phyloP scores from a whole-genome alignment of 1,284 basidiomycete genomes.

The Trametes pubescens region DNA sequence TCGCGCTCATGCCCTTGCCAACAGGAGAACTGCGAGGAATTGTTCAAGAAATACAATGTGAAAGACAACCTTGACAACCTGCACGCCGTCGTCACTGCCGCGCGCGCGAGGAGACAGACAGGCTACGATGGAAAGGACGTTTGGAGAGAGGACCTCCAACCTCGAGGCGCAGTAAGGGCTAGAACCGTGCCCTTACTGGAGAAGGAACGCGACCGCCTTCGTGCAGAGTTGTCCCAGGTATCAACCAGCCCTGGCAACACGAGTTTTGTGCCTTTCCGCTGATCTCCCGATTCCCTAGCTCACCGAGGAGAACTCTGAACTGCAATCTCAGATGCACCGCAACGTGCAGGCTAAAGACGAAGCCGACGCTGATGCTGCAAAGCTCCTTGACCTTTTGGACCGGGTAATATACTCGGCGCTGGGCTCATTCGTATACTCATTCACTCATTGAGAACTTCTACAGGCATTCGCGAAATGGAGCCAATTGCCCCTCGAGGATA shows the following conservation, averaged over 20 bases:
- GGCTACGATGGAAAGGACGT: constrained; percentile 56
- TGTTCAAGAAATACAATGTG: constrained; percentile 70
- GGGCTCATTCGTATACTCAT: neutral
- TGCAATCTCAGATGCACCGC: constrained; percentile 58
- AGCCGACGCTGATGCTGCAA: constrained; percentile 54
- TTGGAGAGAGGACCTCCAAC: constrained; percentile 69
- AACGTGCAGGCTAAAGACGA: constrained; percentile 55
- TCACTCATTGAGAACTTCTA: constrained; percentile 2
- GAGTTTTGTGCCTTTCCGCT: constrained; percentile 16
- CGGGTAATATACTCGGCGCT: constrained; percentile 46
- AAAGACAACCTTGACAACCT: constrained; percentile 73
- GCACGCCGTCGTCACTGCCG: constrained; percentile 73
- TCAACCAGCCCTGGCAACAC: constrained; percentile 17
- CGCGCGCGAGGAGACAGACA: constrained; percentile 66
- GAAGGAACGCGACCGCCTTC: constrained; percentile 59
- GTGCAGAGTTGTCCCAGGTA: constrained; percentile 59
- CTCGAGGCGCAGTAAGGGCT: constrained; percentile 65
- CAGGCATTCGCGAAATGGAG: constrained; percentile 64
- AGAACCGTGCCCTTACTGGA: constrained; percentile 67
- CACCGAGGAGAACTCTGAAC: constrained; percentile 58
- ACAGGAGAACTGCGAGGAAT: constrained; percentile 54
- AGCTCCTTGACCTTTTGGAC: constrained; percentile 63
- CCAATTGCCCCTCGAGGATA: constrained; percentile 64
- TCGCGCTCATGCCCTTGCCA: constrained; percentile 9
- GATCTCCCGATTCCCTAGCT: constrained; percentile 48